These are phyloP conservation scores for Gentiana dahurica DNA, from an alignment of 257 asterid species.

Conservation along the genomic window DNA sequence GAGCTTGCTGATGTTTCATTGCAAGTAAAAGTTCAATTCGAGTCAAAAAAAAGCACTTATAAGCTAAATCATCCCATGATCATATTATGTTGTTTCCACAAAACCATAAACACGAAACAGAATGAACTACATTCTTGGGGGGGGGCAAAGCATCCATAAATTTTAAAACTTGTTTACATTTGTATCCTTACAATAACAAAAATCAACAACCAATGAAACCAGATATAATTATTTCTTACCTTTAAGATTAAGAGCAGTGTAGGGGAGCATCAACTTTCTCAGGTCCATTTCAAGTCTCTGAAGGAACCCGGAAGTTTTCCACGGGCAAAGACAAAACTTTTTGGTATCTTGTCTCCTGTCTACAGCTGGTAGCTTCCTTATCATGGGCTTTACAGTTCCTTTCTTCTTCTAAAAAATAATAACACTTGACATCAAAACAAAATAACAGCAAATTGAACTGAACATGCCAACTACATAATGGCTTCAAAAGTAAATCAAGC, in stretches of 20 bases:
- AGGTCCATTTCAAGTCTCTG: slow-evolving; percentile 70
- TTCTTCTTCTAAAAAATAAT: slow-evolving; percentile 37
- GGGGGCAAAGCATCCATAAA: too few species aligned
- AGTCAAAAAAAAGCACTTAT: too few species aligned
- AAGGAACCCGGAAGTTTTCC: slow-evolving; percentile 82
- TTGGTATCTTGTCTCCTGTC: slow-evolving; percentile 81
- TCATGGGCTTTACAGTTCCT: slow-evolving; percentile 46
- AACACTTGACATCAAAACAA: not conserved
- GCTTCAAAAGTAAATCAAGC: not conserved
- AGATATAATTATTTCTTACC: slow-evolving; percentile 21
- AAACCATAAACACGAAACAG: too few species aligned
- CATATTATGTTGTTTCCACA: too few species aligned
- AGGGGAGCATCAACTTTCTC: slow-evolving; percentile 91
- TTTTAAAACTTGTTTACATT: too few species aligned
- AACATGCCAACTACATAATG: too few species aligned
- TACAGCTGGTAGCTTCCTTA: slow-evolving; percentile 50
- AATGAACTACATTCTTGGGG: too few species aligned
- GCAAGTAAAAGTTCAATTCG: too few species aligned
- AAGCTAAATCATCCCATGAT: too few species aligned
- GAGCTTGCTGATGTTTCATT: too few species aligned
- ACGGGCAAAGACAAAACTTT: slow-evolving; percentile 70
- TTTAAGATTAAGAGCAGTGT: slow-evolving; percentile 82
- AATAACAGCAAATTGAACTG: not conserved
- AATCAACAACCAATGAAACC: not conserved
- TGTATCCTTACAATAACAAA: too few species aligned